A percentile compares a stretch with the other conserved stretches of the same genome.
These are phyloP conservation scores for Claviceps africana DNA, from an alignment of 2,329 filamentous ascomycete species.

Conservation along the genomic window DNA sequence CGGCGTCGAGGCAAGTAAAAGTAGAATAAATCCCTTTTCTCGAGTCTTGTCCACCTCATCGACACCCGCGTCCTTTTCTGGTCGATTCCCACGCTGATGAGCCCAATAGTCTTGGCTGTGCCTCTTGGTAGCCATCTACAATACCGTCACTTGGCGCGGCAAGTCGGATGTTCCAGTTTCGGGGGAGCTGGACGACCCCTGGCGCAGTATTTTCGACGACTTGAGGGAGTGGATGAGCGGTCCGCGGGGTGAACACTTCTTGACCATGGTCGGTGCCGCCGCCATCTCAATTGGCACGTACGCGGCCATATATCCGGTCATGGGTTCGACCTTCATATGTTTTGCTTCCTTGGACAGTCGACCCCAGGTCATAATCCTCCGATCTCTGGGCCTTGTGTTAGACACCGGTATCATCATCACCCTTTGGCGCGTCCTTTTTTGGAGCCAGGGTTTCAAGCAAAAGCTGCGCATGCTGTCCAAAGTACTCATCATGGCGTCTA, in stretches of 20 bases:
- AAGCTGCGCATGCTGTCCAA: constrained; percentile 31
- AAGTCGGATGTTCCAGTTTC: constrained; percentile 17
- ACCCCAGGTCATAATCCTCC: constrained; percentile 23
- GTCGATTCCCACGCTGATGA: background rate
- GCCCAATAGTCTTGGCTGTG: constrained; percentile 30
- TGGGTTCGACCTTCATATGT: constrained; percentile 38
- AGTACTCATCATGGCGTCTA: constrained; percentile 27
- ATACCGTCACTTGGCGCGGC: constrained; percentile 25
- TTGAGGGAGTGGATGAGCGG: constrained; percentile 31
- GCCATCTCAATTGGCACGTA: constrained; percentile 31
- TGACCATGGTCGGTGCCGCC: constrained; percentile 21
- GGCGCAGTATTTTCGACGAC: constrained; percentile 34
- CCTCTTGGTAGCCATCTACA: constrained; percentile 28
- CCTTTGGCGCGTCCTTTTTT: constrained; percentile 36
- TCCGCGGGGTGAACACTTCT: constrained; percentile 23
- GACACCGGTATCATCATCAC: constrained; percentile 34
- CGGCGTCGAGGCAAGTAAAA: constrained; percentile 30
- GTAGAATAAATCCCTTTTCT: background rate
- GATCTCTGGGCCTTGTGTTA: constrained; percentile 29
- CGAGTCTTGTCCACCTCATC: background rate
- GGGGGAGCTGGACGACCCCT: constrained; percentile 31
- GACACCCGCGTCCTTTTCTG: background rate
- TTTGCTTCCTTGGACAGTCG: constrained; percentile 27
- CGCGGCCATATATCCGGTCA: constrained; percentile 22
- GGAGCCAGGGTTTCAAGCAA: constrained; percentile 33